Evolutionary conservation across 2,329 filamentous ascomycete species (phyloP).

Genomic region (Beauveria bassiana): DNA sequence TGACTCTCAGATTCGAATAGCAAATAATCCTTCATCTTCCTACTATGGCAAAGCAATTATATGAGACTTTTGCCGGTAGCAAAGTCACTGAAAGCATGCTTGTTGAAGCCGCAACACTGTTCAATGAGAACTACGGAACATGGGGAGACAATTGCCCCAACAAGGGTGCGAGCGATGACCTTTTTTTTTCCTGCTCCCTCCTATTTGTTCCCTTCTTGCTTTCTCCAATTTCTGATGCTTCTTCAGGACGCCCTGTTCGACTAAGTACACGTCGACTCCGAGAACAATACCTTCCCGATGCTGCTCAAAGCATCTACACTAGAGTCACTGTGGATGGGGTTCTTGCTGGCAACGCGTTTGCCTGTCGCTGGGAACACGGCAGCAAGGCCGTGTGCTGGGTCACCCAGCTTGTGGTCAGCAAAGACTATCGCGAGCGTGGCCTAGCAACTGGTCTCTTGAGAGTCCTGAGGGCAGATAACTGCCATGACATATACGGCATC

Average conservation of each 20-base stretch:
- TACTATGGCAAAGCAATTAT: neutral
- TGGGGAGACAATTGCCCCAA: neutral
- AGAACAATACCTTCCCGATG: neutral
- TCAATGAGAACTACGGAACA: neutral
- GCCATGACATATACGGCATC: neutral
- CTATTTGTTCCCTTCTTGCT: no score
- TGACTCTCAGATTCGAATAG: neutral
- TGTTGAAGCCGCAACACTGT: neutral
- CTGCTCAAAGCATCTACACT: neutral
- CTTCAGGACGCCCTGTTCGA: neutral
- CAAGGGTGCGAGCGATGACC: neutral
- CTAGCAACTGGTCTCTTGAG: neutral
- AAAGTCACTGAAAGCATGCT: neutral
- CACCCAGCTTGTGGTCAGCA: neutral
- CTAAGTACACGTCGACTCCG: neutral
- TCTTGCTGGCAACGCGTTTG: neutral
- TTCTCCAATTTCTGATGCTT: neutral
- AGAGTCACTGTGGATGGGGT: neutral
- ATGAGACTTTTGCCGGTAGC: neutral
- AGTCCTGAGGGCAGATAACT: neutral
- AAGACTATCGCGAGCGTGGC: neutral
- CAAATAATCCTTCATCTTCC: neutral
- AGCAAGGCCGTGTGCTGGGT: neutral
- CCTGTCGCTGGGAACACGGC: neutral
- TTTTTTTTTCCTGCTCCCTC: no score